These are phyloP conservation scores for Chalciporus piperatus DNA, from an alignment of 768 basidiomycete genomes.

Conservation along the genomic window DNA sequence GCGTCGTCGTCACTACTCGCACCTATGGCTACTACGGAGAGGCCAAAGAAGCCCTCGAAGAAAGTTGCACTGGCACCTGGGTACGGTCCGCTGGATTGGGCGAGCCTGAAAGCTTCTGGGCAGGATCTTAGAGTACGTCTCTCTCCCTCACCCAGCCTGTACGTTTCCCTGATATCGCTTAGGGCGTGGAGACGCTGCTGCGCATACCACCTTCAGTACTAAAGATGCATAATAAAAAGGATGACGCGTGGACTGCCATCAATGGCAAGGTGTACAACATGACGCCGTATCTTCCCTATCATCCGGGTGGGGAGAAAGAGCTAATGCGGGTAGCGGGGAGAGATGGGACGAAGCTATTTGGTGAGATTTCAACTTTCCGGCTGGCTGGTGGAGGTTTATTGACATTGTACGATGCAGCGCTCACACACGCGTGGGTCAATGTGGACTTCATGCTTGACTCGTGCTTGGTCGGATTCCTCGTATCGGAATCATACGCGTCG, in stretches of 20 bases:
- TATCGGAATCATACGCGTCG: slow-evolving; percentile 58
- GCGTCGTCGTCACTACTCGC: slow-evolving; percentile 47
- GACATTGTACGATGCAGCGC: slow-evolving; percentile 43
- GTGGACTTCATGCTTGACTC: slow-evolving; percentile 94
- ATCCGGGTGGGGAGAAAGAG: slow-evolving; percentile 93
- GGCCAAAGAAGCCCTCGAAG: slow-evolving; percentile 55
- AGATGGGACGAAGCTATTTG: slow-evolving; percentile 93
- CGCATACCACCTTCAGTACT: slow-evolving; percentile 76
- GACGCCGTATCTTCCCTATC: slow-evolving; percentile 85
- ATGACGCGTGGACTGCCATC: slow-evolving; percentile 93
- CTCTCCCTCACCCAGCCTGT: not conserved
- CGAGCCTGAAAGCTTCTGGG: slow-evolving; percentile 78
- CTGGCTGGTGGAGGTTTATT: slow-evolving; percentile 4
- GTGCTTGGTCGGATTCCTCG: slow-evolving; percentile 88
- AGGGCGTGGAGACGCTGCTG: slow-evolving; percentile 70
- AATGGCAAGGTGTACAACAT: slow-evolving; percentile 97
- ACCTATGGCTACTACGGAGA: slow-evolving; percentile 62
- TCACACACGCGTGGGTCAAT: slow-evolving; percentile 96
- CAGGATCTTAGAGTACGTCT: slow-evolving; percentile 67
- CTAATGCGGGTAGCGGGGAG: slow-evolving; percentile 93
- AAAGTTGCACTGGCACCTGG: slow-evolving; percentile 93
- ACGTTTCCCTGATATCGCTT: not conserved
- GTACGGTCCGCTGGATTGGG: slow-evolving; percentile 93
- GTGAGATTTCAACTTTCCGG: slow-evolving; percentile 42
- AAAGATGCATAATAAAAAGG: slow-evolving; percentile 74